Percentiles rank a stretch among this genome's conserved stretches.
phyloP scores from a whole-genome alignment of 106 monocot species.

The Dendrobium officinale region DNA sequence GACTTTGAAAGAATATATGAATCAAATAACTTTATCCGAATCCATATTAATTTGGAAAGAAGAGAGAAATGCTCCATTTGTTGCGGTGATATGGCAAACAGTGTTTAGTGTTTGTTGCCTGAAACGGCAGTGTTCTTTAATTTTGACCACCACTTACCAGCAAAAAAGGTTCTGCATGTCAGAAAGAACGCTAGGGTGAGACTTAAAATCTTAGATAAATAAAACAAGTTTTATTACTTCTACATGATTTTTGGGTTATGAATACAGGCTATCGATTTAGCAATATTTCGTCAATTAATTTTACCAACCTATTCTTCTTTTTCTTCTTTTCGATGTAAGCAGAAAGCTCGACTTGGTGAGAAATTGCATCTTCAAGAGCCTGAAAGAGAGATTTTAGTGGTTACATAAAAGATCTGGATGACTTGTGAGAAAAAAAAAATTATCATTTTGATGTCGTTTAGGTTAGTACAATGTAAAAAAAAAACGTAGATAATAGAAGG shows the following conservation, averaged over 20 bases:
- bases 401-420: not conserved
- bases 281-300: not conserved
- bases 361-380: constrained; percentile 51
- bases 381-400: constrained; percentile 17
- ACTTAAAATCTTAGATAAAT: not conserved
- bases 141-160: constrained; percentile 26
- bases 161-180: constrained; percentile 32
- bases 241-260: not conserved
- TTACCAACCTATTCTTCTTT: constrained; percentile 60
- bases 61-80: not conserved
- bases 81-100: constrained; percentile 9
- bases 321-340: constrained; percentile 73
- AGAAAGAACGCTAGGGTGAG: not conserved
- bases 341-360: constrained; percentile 47
- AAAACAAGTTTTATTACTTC: not conserved
- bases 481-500: too few relatives aligned
- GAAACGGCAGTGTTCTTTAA: not conserved
- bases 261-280: not conserved
- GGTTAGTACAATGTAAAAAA: too few relatives aligned
- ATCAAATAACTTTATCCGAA: not conserved
- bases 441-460: too few relatives aligned
- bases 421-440: not conserved
- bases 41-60: not conserved
- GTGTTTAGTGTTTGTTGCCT: constrained; percentile 2
- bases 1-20: not conserved